Conservation (phyloP, 1,284 basidiomycete species). For the Ustilago curta region DNA sequence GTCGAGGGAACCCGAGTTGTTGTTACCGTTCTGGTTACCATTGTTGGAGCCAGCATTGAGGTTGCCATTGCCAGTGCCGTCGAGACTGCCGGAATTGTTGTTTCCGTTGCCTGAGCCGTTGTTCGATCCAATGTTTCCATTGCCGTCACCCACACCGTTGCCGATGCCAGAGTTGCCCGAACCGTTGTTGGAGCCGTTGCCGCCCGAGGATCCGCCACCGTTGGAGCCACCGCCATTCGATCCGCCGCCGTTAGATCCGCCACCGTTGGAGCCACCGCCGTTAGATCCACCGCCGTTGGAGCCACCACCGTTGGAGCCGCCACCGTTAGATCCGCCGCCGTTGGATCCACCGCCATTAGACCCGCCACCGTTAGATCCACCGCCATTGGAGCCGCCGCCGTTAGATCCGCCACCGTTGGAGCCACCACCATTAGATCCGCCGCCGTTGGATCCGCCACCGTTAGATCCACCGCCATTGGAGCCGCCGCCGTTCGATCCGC, state of each 20-base stretch:
- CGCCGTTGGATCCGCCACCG: conserved; percentile 2
- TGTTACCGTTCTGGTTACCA: conserved; percentile 15
- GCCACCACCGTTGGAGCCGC: conserved; percentile 7
- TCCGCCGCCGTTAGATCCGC: conserved; percentile 2
- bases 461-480: not conserved
- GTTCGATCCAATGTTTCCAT: conserved; percentile 11
- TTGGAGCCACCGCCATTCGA: not conserved
- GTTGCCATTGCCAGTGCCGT: conserved; percentile 2
- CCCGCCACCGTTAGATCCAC: conserved; percentile 4
- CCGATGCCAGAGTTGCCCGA: conserved; percentile 3
- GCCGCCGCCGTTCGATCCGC: not conserved
- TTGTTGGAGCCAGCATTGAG: no score
- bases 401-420: conserved; percentile 2
- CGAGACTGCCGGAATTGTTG: not conserved
- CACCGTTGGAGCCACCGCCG: conserved; percentile 3
- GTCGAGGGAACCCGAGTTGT: conserved; percentile 11
- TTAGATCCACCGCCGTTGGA: not conserved
- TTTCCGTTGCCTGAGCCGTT: conserved; percentile 18
- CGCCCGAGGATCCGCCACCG: conserved; percentile 14
- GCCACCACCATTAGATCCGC: conserved; percentile 1
- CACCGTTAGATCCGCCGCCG: conserved; percentile 1
- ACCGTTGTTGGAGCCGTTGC: conserved; percentile 9
- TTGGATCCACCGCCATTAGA: conserved; percentile 2
- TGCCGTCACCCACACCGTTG: conserved; percentile 7
- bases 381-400: not conserved